Evolutionary conservation across 768 basidiomycete genomes (phyloP).

Genomic region (Suillus decipiens): DNA sequence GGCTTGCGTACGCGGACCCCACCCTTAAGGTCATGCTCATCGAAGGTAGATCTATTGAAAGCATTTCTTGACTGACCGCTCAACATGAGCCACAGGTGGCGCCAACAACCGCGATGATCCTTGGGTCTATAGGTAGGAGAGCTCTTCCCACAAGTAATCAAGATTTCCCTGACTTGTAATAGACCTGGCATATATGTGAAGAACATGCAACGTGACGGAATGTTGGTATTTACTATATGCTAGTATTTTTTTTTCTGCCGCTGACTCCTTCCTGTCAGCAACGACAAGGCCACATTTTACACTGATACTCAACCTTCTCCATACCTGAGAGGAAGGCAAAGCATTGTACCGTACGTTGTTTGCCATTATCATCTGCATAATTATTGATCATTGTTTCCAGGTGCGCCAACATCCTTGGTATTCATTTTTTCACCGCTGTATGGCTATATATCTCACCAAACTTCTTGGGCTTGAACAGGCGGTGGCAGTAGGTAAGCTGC

Average conservation of each 20-base stretch:
- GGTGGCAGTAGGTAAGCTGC: conserved; percentile 53
- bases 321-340: conserved; percentile 60
- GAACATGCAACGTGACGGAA: conserved; percentile 71
- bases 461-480: conserved; percentile 30
- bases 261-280: conserved; percentile 39
- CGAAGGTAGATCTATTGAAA: conserved; percentile 46
- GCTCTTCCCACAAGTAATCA: neutral
- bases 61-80: neutral
- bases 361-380: neutral
- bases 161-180: neutral
- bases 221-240: conserved; percentile 43
- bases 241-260: neutral
- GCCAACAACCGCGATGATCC: conserved; percentile 75
- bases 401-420: conserved; percentile 66
- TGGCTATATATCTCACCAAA: conserved; percentile 1
- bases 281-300: conserved; percentile 77
- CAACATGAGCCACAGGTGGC: conserved; percentile 43
- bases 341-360: conserved; percentile 63
- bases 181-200: conserved; percentile 68
- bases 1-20: conserved; percentile 71
- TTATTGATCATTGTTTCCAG: conserved; percentile 31
- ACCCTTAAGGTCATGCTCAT: conserved; percentile 76
- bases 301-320: conserved; percentile 58
- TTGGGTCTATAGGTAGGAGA: conserved; percentile 61
- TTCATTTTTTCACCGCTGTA: conserved; percentile 9